Conservation (phyloP, 441 rosid species). For the Iberis amara region DNA sequence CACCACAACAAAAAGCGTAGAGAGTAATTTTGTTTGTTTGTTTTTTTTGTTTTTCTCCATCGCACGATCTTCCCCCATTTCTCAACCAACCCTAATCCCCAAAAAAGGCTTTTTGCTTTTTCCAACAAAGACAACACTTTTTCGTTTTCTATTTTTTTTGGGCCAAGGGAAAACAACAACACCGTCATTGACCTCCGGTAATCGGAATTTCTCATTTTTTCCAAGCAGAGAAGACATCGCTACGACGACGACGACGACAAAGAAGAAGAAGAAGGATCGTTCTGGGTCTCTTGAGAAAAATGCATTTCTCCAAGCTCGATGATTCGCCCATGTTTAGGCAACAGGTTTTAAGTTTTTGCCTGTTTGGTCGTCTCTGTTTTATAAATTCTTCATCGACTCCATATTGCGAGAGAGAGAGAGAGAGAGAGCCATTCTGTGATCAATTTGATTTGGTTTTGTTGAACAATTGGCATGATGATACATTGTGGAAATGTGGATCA, state of each 20-base stretch:
- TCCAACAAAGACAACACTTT: neutral
- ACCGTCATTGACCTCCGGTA: slow-evolving; percentile 19
- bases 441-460: neutral
- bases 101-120: slow-evolving; percentile 1
- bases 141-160: neutral
- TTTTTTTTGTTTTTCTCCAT: slow-evolving; percentile 9
- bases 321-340: slow-evolving; percentile 82
- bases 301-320: slow-evolving; percentile 67
- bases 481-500: too few relatives aligned
- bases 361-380: slow-evolving; percentile 10
- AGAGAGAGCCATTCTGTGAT: neutral
- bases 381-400: neutral
- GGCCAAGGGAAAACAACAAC: slow-evolving; percentile 1
- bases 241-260: neutral
- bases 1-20: slow-evolving; percentile 14
- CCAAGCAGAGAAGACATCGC: slow-evolving; percentile 1
- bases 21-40: slow-evolving; percentile 12
- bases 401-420: neutral
- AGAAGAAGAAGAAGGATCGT: slow-evolving; percentile 18
- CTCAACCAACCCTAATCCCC: slow-evolving; percentile 28
- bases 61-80: slow-evolving; percentile 33
- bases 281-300: slow-evolving; percentile 23
- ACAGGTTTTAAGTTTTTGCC: slow-evolving; percentile 39
- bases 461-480: neutral
- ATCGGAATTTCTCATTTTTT: neutral